A percentile compares a stretch with the other conserved stretches of the same genome.
These are phyloP conservation scores for Teratosphaeria viscida DNA, from an alignment of 2,329 filamentous ascomycete species.

Conservation along the genomic window DNA sequence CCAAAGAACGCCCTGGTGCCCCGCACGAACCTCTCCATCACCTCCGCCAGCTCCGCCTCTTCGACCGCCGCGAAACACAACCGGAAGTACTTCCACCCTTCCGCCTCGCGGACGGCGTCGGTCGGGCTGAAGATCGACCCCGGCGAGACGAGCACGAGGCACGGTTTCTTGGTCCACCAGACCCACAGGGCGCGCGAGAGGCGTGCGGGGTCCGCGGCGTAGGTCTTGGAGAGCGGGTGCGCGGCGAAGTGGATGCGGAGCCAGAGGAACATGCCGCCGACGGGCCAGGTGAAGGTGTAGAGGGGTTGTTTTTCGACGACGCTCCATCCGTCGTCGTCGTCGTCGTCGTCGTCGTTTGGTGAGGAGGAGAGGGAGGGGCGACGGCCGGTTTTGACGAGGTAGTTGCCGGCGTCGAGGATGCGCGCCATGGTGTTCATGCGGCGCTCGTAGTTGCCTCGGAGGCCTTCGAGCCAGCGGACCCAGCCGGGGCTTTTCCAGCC, in stretches of 20 bases:
- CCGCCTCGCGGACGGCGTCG: slow-evolving; percentile 43
- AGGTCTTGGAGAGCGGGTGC: slow-evolving; percentile 56
- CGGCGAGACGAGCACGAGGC: slow-evolving; percentile 58
- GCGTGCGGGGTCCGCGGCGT: slow-evolving; percentile 36
- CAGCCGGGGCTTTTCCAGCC: slow-evolving; percentile 77
- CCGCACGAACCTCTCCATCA: slow-evolving; percentile 54
- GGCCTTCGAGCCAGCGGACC: slow-evolving; percentile 81
- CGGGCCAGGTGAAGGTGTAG: slow-evolving; percentile 66
- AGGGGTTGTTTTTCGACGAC: slow-evolving; percentile 65
- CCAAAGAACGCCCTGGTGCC: slow-evolving; percentile 68
- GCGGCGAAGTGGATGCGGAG: slow-evolving; percentile 58
- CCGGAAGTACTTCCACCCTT: slow-evolving; percentile 62
- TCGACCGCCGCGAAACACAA: slow-evolving; percentile 78
- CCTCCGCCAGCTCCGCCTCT: slow-evolving; percentile 55
- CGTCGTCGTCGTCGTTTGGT: slow-evolving; percentile 3
- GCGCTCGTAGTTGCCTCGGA: slow-evolving; percentile 73
- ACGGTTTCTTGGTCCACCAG: slow-evolving; percentile 57
- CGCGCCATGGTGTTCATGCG: slow-evolving; percentile 73
- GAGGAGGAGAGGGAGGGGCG: slow-evolving; percentile 23
- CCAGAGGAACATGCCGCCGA: slow-evolving; percentile 91
- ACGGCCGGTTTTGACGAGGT: slow-evolving; percentile 53
- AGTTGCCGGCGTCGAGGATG: slow-evolving; percentile 58
- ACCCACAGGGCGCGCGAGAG: slow-evolving; percentile 61
- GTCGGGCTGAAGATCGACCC: slow-evolving; percentile 66
- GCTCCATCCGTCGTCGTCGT: slow-evolving; percentile 53